These are phyloP conservation scores for Sphaerobolus stellatus DNA, from an alignment of 1,284 basidiomycete species.

Conservation along the genomic window DNA sequence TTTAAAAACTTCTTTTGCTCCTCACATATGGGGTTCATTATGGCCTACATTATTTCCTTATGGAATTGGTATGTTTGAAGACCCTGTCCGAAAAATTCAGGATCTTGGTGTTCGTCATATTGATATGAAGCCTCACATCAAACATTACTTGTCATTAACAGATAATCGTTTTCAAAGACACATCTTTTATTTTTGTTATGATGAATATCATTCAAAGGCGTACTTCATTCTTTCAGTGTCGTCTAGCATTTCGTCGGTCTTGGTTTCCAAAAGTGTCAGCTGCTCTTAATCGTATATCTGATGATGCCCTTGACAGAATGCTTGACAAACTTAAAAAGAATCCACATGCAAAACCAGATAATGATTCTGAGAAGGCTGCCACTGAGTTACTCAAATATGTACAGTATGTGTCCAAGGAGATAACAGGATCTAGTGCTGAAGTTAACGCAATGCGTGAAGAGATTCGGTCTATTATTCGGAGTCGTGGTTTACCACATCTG, in stretches of 20 bases:
- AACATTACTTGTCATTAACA: conserved; percentile 4
- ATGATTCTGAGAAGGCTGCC: conserved; percentile 26
- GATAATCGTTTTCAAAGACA: conserved; percentile 11
- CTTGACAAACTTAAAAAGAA: background rate
- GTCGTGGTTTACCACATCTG: conserved; percentile 33
- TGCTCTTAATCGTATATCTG: background rate
- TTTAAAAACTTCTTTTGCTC: background rate
- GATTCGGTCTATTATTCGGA: conserved; percentile 32
- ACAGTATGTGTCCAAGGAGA: conserved; percentile 28
- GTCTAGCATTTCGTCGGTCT: background rate
- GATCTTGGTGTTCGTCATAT: background rate
- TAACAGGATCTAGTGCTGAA: conserved; percentile 32
- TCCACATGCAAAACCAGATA: no score
- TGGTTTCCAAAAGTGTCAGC: conserved; percentile 1
- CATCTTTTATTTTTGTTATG: conserved; percentile 9
- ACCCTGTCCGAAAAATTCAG: background rate
- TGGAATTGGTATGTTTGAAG: conserved; percentile 9
- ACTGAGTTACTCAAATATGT: conserved; percentile 35
- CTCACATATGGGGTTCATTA: background rate
- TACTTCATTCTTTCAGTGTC: background rate
- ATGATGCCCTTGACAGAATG: background rate
- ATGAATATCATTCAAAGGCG: conserved; percentile 9
- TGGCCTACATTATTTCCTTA: conserved; percentile 11
- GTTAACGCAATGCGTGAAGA: conserved; percentile 35
- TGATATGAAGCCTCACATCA: conserved; percentile 3